Base-by-base conservation (phyloP, 768 basidiomycete species). In the Tremella yokohamensis region DNA sequence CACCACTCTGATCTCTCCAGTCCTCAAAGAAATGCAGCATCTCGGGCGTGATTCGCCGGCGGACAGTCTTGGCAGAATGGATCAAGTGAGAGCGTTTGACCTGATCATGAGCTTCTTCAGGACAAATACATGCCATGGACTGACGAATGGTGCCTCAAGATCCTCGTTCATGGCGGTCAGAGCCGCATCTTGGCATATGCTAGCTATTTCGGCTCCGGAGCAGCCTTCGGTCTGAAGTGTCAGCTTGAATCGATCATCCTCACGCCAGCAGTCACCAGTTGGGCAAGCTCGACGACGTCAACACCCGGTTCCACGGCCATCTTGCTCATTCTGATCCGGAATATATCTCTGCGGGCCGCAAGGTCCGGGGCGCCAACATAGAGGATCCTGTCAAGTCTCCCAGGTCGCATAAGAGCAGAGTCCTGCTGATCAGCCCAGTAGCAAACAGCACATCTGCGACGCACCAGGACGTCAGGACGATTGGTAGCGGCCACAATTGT, bases 401-500 rank as follows among this genome's bases (percentile, higher is more conserved):
- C 96, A 9, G 96, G 92, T 8, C 96, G 85, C 86, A 96, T 88
- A 38, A 99, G 73, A 0, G 96, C 96, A 25, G 91, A 82, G 72
- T 99, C 94, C 96, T 99, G 67, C 2, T 11, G 0, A 12, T 44
- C 47, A 61, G 56, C 49, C 13, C 25, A 15, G 37, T 47, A 2
- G 8, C 2, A 24, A 8, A 37, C 4, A 20, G 38, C 29, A 6
- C 29, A 11, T 18, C 8, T 48, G 16, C 38, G 24, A 9, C 45
- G 81, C 60, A 88, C 87, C 42, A 96, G 85, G n/a, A 85, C 84
- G 60, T 96, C 92, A 8, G 96, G 96, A 56, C 93, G 79, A 73
- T 99, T 98, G 12, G 96, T 99, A 0, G 96, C 96, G 1, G 91
- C 96, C 9, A 99, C 84, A 34, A 97, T 84, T 0, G 90, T 93